These are phyloP conservation scores for Naegleria lovaniensis DNA, from an alignment of 208 protist species.

Conservation along the genomic window DNA sequence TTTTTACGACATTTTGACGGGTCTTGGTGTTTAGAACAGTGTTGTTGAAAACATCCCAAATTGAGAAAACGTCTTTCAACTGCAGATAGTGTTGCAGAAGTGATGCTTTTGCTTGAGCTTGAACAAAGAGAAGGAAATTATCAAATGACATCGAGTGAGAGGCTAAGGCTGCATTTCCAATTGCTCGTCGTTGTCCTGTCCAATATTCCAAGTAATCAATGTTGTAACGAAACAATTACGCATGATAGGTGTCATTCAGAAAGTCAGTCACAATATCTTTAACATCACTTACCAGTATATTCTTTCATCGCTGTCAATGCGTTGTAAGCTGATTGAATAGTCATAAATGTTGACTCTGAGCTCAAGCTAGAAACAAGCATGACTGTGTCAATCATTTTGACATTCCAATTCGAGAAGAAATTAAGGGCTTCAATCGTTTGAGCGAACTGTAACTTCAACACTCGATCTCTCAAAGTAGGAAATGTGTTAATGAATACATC, in stretches of 20 bases:
- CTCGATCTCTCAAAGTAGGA: too few relatives aligned
- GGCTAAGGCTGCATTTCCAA: neutral
- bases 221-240: too few relatives aligned
- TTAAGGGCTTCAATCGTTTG: neutral
- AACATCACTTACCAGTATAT: too few relatives aligned
- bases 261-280: too few relatives aligned
- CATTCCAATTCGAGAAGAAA: neutral
- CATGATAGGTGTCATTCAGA: neutral
- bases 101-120: neutral
- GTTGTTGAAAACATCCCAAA: too few relatives aligned
- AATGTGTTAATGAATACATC: too few relatives aligned
- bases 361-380: neutral
- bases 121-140: neutral
- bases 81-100: neutral
- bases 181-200: neutral
- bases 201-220: too few relatives aligned
- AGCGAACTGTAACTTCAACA: neutral
- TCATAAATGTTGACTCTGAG: neutral
- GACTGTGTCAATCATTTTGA: neutral
- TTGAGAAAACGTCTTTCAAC: neutral
- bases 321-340: too few relatives aligned
- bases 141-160: neutral
- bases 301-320: too few relatives aligned
- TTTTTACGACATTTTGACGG: too few relatives aligned
- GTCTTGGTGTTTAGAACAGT: too few relatives aligned